These are phyloP conservation scores for Cordyceps farinosa DNA, from an alignment of 2,329 filamentous ascomycete species.

Conservation along the genomic window DNA sequence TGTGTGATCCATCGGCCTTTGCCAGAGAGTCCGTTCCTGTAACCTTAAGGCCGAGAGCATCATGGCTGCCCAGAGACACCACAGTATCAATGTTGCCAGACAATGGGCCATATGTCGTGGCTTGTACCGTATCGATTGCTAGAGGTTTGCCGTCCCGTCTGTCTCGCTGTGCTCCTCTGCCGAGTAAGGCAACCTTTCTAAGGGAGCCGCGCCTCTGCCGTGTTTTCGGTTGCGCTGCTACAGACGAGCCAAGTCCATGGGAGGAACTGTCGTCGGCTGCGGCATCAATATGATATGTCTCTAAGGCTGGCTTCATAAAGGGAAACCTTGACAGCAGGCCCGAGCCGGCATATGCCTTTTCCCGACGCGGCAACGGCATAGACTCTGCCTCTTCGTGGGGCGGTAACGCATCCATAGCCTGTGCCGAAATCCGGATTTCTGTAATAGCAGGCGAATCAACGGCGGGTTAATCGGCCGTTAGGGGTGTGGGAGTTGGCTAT, in stretches of 20 bases:
- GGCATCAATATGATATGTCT: conserved; percentile 27
- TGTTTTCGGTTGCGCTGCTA: conserved; percentile 44
- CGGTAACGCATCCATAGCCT: not conserved
- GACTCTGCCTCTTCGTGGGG: not conserved
- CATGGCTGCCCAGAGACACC: conserved; percentile 22
- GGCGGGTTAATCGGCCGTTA: not conserved
- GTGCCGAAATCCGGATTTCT: not conserved
- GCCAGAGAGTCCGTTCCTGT: conserved; percentile 30
- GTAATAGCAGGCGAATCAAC: not conserved
- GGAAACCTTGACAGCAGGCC: conserved; percentile 66
- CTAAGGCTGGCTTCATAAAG: conserved; percentile 54
- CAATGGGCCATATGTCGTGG: conserved; percentile 22
- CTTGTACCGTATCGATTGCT: conserved; percentile 39
- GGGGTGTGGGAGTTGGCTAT: not conserved
- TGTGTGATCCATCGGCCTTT: not conserved
- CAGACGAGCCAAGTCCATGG: not conserved
- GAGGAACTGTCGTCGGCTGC: conserved; percentile 31
- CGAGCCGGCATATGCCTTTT: conserved; percentile 34
- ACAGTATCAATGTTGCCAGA: not conserved
- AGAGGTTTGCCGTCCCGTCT: conserved; percentile 49
- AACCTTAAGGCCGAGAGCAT: conserved; percentile 45
- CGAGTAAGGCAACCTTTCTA: conserved; percentile 80
- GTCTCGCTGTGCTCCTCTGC: conserved; percentile 64
- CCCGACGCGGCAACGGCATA: not conserved
- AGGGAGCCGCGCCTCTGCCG: conserved; percentile 78